Conservation (phyloP, 371 early-diverging fungal genomes). For the Syncephalastrum contaminatum region DNA sequence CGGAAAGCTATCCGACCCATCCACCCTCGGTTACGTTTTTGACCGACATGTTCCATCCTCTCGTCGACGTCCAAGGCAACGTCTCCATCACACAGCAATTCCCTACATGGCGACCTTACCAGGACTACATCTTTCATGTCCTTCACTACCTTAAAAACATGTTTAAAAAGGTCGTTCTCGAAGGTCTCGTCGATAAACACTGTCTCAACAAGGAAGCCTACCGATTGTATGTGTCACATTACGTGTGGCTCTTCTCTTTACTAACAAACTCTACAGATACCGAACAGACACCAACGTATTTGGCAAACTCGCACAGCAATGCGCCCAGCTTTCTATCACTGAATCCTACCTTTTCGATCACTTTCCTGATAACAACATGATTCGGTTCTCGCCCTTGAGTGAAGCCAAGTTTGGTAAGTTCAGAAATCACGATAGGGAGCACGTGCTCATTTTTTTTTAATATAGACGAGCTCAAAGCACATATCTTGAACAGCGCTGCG, state of each 20-base stretch:
- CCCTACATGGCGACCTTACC: constrained; percentile 79
- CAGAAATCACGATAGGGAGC: background rate
- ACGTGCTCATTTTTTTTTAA: background rate
- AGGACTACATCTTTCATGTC: constrained; percentile 80
- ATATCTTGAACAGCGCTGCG: constrained; percentile 39
- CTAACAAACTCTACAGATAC: constrained; percentile 33
- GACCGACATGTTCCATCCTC: constrained; percentile 94
- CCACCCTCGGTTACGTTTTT: constrained; percentile 88
- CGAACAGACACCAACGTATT: constrained; percentile 68
- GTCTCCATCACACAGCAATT: constrained; percentile 76
- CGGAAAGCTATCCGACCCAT: constrained; percentile 79
- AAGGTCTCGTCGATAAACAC: constrained; percentile 64
- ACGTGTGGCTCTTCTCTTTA: background rate
- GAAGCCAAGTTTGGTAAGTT: constrained; percentile 55
- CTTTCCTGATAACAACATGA: constrained; percentile 57
- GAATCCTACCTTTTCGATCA: constrained; percentile 70
- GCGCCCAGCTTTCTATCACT: constrained; percentile 75
- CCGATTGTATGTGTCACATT: constrained; percentile 52
- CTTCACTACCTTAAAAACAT: constrained; percentile 82
- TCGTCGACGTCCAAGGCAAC: constrained; percentile 74
- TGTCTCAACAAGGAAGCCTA: constrained; percentile 77
- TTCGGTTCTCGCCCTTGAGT: constrained; percentile 56
- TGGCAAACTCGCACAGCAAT: constrained; percentile 75
- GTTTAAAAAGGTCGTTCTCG: constrained; percentile 78
- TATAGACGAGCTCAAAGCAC: constrained; percentile 35